phyloP scores from a whole-genome alignment of 2,329 filamentous ascomycete genomes.

The Knufia petricola region DNA sequence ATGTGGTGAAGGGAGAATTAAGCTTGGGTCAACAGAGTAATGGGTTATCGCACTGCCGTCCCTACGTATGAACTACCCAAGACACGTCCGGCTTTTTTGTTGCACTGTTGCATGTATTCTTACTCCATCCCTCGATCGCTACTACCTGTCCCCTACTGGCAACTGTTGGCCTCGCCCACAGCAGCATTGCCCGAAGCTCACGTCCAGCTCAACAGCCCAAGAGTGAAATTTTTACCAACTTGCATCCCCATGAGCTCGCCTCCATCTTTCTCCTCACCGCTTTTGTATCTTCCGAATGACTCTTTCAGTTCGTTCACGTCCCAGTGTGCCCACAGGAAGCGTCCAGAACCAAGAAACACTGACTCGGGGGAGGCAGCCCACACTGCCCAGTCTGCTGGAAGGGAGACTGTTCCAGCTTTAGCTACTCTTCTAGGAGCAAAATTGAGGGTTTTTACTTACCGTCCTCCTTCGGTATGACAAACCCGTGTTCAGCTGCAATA shows the following conservation, averaged over 20 bases:
- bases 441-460: constrained; percentile 1
- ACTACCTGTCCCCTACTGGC: no score
- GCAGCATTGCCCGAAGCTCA: neutral
- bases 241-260: neutral
- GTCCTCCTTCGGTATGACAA: neutral
- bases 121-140: no score
- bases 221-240: neutral
- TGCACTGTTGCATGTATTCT: no score
- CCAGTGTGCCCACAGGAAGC: constrained; percentile 33
- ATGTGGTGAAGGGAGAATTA: no score
- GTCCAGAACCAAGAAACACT: constrained; percentile 30
- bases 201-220: neutral
- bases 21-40: no score
- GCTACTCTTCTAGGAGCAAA: neutral
- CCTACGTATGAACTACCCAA: no score
- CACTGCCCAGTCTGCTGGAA: constrained; percentile 23
- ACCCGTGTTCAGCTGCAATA: neutral
- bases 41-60: no score
- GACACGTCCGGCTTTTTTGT: no score
- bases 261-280: neutral
- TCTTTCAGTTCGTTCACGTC: constrained; percentile 32
- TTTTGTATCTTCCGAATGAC: neutral
- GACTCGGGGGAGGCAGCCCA: constrained; percentile 34
- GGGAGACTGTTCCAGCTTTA: constrained; percentile 7
- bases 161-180: no score